A percentile compares a stretch with the other conserved stretches of the same genome.
Evolutionary conservation across 164 flowering plant genomes (phyloP).

Genomic region (Vitis rupestris): DNA sequence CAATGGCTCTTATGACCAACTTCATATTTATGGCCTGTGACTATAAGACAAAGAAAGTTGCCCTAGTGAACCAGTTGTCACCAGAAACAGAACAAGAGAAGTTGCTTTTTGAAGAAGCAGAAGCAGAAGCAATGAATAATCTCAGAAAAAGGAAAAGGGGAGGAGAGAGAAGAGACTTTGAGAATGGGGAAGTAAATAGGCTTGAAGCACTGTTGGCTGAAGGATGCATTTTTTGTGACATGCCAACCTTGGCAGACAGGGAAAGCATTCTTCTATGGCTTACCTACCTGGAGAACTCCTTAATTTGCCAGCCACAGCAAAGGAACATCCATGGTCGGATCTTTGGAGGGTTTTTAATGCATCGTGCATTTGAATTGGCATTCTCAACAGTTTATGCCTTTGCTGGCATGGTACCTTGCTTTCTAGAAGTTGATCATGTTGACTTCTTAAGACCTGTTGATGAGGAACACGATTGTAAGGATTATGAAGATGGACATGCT

Average conservation of each 20-base stretch:
- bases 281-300: constrained; percentile 75
- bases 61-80: constrained; percentile 75
- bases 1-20: constrained; percentile 77
- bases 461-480: too few species aligned
- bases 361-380: constrained; percentile 87
- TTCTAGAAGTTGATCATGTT: constrained; percentile 93
- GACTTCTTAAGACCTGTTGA: constrained; percentile 86
- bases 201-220: constrained; percentile 66
- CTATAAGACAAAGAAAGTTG: constrained; percentile 82
- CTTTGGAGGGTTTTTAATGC: constrained; percentile 96
- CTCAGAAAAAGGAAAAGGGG: constrained; percentile 62
- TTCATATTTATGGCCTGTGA: constrained; percentile 97
- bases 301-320: constrained; percentile 42
- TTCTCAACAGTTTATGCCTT: constrained; percentile 88
- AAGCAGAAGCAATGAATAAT: constrained; percentile 71
- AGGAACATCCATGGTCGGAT: too few species aligned
- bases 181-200: constrained; percentile 42
- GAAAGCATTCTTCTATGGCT: constrained; percentile 85
- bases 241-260: constrained; percentile 96
- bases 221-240: constrained; percentile 83
- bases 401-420: constrained; percentile 78
- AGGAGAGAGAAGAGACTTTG: constrained; percentile 40
- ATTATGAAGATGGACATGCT: too few species aligned
- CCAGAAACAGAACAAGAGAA: constrained; percentile 81
- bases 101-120: constrained; percentile 56